Evolutionary conservation across 441 rosid species (phyloP).

Genomic region (Euphorbia celastroides): DNA sequence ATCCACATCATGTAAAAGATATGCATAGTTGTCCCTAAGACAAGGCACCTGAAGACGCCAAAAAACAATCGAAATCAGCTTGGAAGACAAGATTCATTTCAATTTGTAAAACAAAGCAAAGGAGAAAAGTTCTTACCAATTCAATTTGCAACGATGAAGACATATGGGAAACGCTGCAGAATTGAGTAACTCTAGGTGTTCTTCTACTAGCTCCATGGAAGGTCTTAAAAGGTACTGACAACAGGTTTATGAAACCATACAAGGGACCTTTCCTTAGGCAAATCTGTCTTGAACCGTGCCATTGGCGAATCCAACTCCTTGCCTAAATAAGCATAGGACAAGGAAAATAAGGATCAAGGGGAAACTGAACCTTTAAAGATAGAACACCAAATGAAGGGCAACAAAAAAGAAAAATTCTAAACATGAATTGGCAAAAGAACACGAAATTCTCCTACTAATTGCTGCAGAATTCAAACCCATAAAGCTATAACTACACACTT

Average conservation of each 20-base stretch:
- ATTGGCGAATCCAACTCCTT: constrained; percentile 59
- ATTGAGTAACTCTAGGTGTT: constrained; percentile 72
- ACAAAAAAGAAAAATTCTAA: not conserved
- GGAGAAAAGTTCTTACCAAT: constrained; percentile 41
- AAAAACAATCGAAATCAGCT: not conserved
- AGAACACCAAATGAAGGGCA: not conserved
- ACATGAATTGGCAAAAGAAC: not conserved
- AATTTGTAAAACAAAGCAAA: not conserved
- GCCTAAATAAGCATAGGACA: constrained; percentile 28
- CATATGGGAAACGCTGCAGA: constrained; percentile 72
- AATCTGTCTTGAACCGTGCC: constrained; percentile 80
- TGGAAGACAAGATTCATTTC: not conserved
- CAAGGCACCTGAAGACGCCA: constrained; percentile 72
- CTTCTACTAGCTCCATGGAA: constrained; percentile 87
- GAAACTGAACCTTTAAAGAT: not conserved
- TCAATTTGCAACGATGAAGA: constrained; percentile 93
- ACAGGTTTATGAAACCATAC: constrained; percentile 67
- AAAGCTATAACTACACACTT: not conserved
- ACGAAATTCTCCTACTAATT: not conserved
- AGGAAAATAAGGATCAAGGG: constrained; percentile 3
- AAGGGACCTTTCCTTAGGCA: constrained; percentile 73
- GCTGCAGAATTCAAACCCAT: not conserved
- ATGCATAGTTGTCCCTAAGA: constrained; percentile 81
- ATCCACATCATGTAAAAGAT: constrained; percentile 83
- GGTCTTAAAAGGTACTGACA: constrained; percentile 78